phyloP scores from a whole-genome alignment of 768 basidiomycete genomes.

The Leucocoprinus leucothites region DNA sequence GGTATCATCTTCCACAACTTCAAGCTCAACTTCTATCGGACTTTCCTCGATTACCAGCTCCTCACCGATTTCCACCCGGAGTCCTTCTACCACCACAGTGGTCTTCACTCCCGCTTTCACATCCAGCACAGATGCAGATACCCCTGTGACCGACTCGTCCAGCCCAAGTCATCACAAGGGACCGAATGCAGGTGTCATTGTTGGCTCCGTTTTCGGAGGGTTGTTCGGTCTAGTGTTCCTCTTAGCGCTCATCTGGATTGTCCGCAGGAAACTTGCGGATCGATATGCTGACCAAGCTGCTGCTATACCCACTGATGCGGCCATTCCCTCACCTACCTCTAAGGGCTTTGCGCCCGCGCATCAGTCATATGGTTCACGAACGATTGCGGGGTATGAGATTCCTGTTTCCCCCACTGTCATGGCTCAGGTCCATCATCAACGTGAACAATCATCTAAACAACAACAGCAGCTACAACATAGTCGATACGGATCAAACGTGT shows the following conservation, averaged over 20 bases:
- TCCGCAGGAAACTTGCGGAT: slow-evolving; percentile 1
- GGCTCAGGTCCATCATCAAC: neutral
- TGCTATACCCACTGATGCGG: neutral
- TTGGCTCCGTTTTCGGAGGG: neutral
- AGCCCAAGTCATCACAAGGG: neutral
- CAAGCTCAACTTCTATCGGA: neutral
- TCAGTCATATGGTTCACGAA: neutral
- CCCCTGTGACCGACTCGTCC: neutral
- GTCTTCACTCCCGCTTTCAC: too few species aligned
- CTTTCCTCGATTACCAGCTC: too few species aligned
- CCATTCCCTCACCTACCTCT: neutral
- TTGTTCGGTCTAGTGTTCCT: slow-evolving; percentile 1
- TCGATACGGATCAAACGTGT: neutral
- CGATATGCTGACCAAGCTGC: neutral
- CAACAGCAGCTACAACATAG: neutral
- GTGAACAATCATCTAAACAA: too few species aligned
- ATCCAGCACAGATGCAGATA: neutral
- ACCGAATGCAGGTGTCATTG: neutral
- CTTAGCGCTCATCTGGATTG: neutral
- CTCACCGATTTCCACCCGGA: too few species aligned
- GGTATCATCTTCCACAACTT: neutral
- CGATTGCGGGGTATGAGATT: too few species aligned
- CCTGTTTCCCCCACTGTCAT: neutral
- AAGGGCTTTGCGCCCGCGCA: neutral
- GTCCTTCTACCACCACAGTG: too few species aligned